These are phyloP conservation scores for Saturnispora halmiae DNA, from an alignment of 805 yeast genomes.

Conservation along the genomic window DNA sequence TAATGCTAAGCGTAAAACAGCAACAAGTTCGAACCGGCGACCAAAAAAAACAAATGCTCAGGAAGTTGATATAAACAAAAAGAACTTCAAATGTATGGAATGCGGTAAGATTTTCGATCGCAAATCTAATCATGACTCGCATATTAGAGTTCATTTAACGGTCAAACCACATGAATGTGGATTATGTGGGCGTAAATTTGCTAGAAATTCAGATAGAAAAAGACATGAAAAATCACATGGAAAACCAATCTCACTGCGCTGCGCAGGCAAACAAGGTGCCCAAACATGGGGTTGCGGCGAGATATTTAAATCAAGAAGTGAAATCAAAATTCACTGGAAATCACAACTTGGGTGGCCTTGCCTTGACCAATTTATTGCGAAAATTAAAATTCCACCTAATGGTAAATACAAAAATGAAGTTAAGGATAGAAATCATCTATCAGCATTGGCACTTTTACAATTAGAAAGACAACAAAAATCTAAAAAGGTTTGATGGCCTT, in stretches of 20 bases:
- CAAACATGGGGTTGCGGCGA: conserved; percentile 10
- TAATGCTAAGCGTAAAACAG: no score
- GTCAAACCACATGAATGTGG: conserved; percentile 12
- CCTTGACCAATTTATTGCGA: conserved; percentile 4
- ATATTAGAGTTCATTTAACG: conserved; percentile 12
- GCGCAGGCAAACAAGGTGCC: conserved; percentile 6
- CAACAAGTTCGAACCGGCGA: not conserved
- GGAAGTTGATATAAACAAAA: not conserved
- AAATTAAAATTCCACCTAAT: not conserved
- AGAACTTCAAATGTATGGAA: conserved; percentile 7
- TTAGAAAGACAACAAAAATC: conserved; percentile 6
- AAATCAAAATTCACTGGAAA: conserved; percentile 12
- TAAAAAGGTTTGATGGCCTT: not conserved
- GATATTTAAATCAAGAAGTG: conserved; percentile 1
- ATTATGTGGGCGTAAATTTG: conserved; percentile 13
- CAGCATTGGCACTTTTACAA: conserved; percentile 3
- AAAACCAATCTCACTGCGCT: not conserved
- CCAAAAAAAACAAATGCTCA: not conserved
- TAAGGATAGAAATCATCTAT: not conserved
- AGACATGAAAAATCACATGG: conserved; percentile 13
- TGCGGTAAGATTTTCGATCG: conserved; percentile 14
- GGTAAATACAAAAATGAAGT: not conserved
- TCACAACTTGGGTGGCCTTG: conserved; percentile 2
- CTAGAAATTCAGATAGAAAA: conserved; percentile 13
- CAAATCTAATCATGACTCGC: conserved; percentile 16